Evolutionary conservation across 108 stramenopile genomes (phyloP), one percentile per base, ranked within the genome.

Genomic region (Skeletonema costatum): DNA sequence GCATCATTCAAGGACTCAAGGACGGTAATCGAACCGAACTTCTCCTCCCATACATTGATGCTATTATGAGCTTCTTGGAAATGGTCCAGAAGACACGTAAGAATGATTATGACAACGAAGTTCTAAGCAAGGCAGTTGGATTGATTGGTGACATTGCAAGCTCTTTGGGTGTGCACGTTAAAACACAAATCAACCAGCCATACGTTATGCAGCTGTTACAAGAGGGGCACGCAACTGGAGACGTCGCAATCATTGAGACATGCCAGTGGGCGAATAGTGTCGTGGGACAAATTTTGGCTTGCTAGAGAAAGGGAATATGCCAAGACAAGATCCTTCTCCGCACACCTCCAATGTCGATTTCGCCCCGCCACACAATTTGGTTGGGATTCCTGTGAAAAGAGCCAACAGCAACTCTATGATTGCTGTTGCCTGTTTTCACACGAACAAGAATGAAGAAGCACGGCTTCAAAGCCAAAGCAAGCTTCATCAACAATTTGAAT

Each of bases 1-100:
- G 98, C 5, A 97, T 99, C 71, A 78, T 98, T 19, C 94, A 97
- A 75, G 97, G 96, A 17, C 83, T 98, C 9, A 76, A 86, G 61
- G 95, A 91, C 46, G 95, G 93, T 12, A 79, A 85, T 21, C 77
- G 86, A 61, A 70, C 91, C 25, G 74, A 85, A 19, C 48, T 88
- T 21, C 84, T 97, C 46, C 32, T 81, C 2, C 87, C 84, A 14
- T 90, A 88, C 71, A 64, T 92, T 60, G 82, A 87, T 38, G 82
- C 77, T 19, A 82, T 94, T 9, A 66, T 94, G 48, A 63, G 78
- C 35, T 94, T 96, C 71, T 69, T 96, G 12, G 82, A 88, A 64
- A 73, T 80, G 33, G 53, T 96, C 14, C 78, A 91, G 30, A 68
- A 80, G 21, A 91, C 92, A 46, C 68, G 80, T 30, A 68, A 53